Conservation (phyloP, 2,329 filamentous ascomycete species). For the Colletotrichum sp. region DNA sequence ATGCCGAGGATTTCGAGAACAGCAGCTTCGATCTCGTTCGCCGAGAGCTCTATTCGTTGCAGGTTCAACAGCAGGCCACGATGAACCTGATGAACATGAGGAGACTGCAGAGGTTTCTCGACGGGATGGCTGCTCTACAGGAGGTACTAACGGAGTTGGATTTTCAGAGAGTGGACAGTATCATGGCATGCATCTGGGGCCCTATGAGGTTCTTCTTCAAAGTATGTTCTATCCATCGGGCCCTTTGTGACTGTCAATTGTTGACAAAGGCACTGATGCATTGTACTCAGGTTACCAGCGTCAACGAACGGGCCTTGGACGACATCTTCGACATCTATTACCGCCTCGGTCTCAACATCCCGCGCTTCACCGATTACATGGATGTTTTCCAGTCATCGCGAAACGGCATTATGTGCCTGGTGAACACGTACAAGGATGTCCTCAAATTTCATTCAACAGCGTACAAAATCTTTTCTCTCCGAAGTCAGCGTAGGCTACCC, state of each 20-base stretch:
- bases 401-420: not conserved
- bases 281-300: not conserved
- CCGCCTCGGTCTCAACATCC: not conserved
- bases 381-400: not conserved
- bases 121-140: constrained; percentile 24
- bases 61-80: constrained; percentile 27
- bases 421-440: constrained; percentile 6
- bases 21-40: constrained; percentile 23
- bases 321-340: constrained; percentile 18
- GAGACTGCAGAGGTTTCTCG: constrained; percentile 27
- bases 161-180: not conserved
- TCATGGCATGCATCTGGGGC: constrained; percentile 33
- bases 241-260: too few relatives aligned
- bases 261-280: too few relatives aligned
- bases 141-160: not conserved
- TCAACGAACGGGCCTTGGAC: constrained; percentile 16
- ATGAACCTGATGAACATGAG: constrained; percentile 31
- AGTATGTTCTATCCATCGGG: not conserved
- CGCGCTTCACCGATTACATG: not conserved
- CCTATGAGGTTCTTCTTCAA: constrained; percentile 28
- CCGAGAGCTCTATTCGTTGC: constrained; percentile 25
- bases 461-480: constrained; percentile 8
- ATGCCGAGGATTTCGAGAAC: constrained; percentile 22
- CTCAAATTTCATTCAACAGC: not conserved
- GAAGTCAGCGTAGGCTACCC: not conserved